phyloP scores from a whole-genome alignment of 2,329 filamentous ascomycete genomes.

The Juglanconis juglandina region DNA sequence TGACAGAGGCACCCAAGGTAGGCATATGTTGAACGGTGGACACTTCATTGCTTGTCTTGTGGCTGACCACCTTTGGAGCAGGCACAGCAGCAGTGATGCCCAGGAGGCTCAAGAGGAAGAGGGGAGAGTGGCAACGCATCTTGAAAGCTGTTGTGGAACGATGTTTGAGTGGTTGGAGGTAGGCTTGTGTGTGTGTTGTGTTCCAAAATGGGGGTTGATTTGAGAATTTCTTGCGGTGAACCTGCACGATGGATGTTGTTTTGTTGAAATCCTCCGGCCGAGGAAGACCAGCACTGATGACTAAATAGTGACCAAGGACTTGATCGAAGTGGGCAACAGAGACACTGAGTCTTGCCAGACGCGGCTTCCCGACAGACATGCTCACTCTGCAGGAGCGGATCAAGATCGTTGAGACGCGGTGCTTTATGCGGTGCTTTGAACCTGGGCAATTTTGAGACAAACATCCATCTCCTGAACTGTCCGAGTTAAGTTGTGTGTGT shows the following conservation, averaged over 20 bases:
- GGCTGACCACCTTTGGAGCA: neutral
- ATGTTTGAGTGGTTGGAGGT: neutral
- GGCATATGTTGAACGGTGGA: neutral
- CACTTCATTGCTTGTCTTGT: neutral
- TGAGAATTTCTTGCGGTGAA: neutral
- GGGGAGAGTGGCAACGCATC: conserved; percentile 7
- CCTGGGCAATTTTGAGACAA: conserved; percentile 1
- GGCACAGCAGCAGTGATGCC: conserved; percentile 6
- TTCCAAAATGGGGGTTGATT: neutral
- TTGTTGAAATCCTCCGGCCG: neutral
- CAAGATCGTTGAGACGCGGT: neutral
- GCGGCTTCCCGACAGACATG: conserved; percentile 10
- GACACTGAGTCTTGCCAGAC: neutral
- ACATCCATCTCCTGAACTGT: neutral
- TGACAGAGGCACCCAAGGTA: neutral
- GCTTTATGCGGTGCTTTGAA: neutral
- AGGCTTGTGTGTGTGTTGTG: neutral
- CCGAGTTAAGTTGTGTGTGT: neutral
- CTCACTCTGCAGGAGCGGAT: neutral
- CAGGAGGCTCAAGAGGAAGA: conserved; percentile 1
- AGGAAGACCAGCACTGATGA: neutral
- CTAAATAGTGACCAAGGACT: neutral
- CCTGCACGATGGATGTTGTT: neutral
- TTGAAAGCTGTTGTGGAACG: neutral
- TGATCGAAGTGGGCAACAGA: neutral